phyloP scores from a whole-genome alignment of 257 asterid genomes.

The Verbena officinalis region DNA sequence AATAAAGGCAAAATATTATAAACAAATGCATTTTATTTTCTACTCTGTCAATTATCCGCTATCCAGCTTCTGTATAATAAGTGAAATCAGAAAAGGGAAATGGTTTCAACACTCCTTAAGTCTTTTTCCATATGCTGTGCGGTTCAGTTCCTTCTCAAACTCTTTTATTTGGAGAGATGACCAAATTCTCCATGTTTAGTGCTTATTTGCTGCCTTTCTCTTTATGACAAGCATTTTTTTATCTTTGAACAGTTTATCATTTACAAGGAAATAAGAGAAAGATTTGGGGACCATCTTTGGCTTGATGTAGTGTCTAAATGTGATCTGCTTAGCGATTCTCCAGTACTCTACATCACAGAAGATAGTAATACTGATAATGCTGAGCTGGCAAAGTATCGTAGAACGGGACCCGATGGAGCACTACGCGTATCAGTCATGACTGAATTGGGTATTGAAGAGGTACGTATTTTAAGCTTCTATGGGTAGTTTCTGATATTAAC shows the following conservation, averaged over 20 bases:
- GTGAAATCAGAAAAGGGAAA: no score
- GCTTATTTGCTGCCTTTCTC: conserved; percentile 14
- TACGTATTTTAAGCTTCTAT: conserved; percentile 29
- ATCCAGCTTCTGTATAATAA: no score
- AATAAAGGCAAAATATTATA: conserved; percentile 4
- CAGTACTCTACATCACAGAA: conserved; percentile 70
- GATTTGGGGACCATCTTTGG: conserved; percentile 89
- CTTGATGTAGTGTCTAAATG: conserved; percentile 90
- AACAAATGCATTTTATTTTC: no score
- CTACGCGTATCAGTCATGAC: conserved; percentile 69
- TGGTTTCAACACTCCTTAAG: neutral
- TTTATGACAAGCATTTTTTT: conserved; percentile 8
- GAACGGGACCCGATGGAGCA: conserved; percentile 89
- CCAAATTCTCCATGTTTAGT: conserved; percentile 14
- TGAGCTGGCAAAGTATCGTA: conserved; percentile 77
- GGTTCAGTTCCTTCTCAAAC: neutral
- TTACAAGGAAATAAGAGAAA: conserved; percentile 84
- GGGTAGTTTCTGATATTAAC: neutral
- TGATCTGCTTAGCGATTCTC: conserved; percentile 73
- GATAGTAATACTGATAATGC: conserved; percentile 52
- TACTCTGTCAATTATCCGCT: no score
- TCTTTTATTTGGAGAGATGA: conserved; percentile 12
- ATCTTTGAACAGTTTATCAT: conserved; percentile 63
- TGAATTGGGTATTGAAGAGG: conserved; percentile 75
- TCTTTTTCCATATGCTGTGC: neutral